These are phyloP conservation scores for Penicillium longicatenatum DNA, from an alignment of 495 filamentous ascomycete genomes.

Conservation along the genomic window DNA sequence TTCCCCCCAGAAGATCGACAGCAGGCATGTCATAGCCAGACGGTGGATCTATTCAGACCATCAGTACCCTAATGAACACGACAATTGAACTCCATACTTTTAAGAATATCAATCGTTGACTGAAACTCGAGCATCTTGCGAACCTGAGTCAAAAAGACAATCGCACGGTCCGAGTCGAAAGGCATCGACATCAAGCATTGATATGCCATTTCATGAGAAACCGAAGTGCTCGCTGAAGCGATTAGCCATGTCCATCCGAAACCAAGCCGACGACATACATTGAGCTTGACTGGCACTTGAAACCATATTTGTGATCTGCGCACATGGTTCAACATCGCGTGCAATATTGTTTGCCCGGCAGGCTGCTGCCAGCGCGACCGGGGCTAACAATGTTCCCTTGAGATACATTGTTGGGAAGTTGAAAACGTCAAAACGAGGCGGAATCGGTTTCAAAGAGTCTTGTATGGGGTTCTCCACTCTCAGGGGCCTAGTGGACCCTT, in stretches of 20 bases:
- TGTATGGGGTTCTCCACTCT: slow-evolving; percentile 21
- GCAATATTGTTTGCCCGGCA: slow-evolving; percentile 16
- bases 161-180: slow-evolving; percentile 53
- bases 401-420: slow-evolving; percentile 22
- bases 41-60: slow-evolving; percentile 42
- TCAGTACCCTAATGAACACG: slow-evolving; percentile 5
- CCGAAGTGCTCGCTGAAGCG: slow-evolving; percentile 17
- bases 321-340: slow-evolving; percentile 29
- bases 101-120: slow-evolving; percentile 55
- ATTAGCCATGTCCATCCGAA: slow-evolving; percentile 12
- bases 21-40: slow-evolving; percentile 55
- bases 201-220: slow-evolving; percentile 39
- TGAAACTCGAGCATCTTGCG: slow-evolving; percentile 61
- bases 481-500: slow-evolving; percentile 29
- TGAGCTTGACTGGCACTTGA: slow-evolving; percentile 20
- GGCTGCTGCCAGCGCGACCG: slow-evolving; percentile 18
- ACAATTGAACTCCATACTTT: slow-evolving; percentile 19
- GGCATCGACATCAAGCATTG: slow-evolving; percentile 58
- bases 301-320: slow-evolving; percentile 24
- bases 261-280: slow-evolving; percentile 15
- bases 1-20: slow-evolving; percentile 49
- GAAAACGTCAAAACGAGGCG: slow-evolving; percentile 9
- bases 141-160: slow-evolving; percentile 54
- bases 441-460: slow-evolving; percentile 1
- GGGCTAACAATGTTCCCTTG: slow-evolving; percentile 13